Percentiles rank a stretch among this genome's conserved stretches.
These are phyloP conservation scores for Candida railenensis DNA, from an alignment of 805 yeast genomes.

Conservation along the genomic window DNA sequence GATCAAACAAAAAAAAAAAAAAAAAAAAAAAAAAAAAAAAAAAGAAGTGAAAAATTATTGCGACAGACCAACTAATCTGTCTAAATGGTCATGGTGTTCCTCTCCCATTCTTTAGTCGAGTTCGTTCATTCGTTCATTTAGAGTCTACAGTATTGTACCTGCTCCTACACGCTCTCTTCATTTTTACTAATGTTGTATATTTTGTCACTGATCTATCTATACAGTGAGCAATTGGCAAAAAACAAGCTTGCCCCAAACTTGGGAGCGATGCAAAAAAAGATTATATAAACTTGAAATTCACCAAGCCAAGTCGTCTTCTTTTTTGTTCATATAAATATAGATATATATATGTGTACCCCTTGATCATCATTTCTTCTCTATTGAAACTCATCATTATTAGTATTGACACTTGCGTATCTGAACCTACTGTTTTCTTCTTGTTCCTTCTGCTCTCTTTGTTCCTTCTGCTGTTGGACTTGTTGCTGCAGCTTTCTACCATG, in stretches of 20 bases:
- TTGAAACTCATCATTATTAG: conserved; percentile 45
- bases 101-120: neutral
- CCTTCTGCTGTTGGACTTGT: conserved; percentile 38
- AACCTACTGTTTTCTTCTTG: conserved; percentile 37
- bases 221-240: conserved; percentile 1
- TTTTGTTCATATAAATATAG: neutral
- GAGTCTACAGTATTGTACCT: neutral
- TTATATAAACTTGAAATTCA: neutral
- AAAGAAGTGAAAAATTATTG: neutral
- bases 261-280: neutral
- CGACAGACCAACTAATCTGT: too few relatives aligned
- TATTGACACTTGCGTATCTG: conserved; percentile 44
- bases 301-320: neutral
- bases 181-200: conserved; percentile 18
- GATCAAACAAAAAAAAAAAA: neutral
- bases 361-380: conserved; percentile 12
- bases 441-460: conserved; percentile 24
- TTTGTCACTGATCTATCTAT: conserved; percentile 1
- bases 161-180: conserved; percentile 20
- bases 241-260: neutral
- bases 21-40: conserved; percentile 4
- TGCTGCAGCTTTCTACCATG: conserved; percentile 43
- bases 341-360: neutral
- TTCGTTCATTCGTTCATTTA: too few relatives aligned
- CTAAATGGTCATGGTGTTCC: too few relatives aligned